Conservation (phyloP, 2,329 filamentous ascomycete species). For the Lachnellula arida region DNA sequence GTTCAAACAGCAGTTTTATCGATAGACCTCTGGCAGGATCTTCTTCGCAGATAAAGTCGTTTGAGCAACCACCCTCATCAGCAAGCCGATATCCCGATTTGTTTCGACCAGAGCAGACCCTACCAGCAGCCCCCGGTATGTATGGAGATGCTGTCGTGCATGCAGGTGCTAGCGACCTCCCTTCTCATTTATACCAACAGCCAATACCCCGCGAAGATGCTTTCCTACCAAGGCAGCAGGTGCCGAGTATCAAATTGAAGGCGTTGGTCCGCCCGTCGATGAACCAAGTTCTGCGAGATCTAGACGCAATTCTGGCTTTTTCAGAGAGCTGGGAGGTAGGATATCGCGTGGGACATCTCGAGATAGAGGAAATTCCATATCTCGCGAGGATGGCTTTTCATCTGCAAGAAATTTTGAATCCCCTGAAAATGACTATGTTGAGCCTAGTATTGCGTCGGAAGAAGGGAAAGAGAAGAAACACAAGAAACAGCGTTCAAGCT, state of each 20-base stretch:
- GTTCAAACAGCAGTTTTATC: not conserved
- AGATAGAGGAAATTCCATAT: constrained; percentile 21
- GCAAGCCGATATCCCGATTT: constrained; percentile 46
- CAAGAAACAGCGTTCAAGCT: constrained; percentile 36
- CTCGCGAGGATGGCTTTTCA: constrained; percentile 9
- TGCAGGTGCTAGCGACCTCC: constrained; percentile 22
- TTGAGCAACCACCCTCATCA: constrained; percentile 47
- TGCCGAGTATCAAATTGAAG: constrained; percentile 36
- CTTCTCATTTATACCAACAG: constrained; percentile 26
- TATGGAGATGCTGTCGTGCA: not conserved
- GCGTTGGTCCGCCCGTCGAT: constrained; percentile 35
- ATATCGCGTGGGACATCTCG: constrained; percentile 31
- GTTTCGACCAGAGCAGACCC: constrained; percentile 34
- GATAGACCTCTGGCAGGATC: constrained; percentile 6
- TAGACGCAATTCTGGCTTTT: constrained; percentile 39
- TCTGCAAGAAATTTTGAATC: constrained; percentile 12
- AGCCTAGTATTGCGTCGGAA: constrained; percentile 38
- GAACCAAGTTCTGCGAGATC: constrained; percentile 27
- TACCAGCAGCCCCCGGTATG: constrained; percentile 14
- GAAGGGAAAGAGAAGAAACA: constrained; percentile 33
- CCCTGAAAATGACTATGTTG: constrained; percentile 38
- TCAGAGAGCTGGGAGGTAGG: constrained; percentile 47
- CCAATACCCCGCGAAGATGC: constrained; percentile 28
- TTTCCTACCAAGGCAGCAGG: constrained; percentile 38
- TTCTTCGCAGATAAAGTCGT: constrained; percentile 13